Evolutionary conservation across 108 stramenopile species (phyloP), one percentile per base, ranked within the genome.

Genomic region (Cyclostephanos invisitatus): DNA sequence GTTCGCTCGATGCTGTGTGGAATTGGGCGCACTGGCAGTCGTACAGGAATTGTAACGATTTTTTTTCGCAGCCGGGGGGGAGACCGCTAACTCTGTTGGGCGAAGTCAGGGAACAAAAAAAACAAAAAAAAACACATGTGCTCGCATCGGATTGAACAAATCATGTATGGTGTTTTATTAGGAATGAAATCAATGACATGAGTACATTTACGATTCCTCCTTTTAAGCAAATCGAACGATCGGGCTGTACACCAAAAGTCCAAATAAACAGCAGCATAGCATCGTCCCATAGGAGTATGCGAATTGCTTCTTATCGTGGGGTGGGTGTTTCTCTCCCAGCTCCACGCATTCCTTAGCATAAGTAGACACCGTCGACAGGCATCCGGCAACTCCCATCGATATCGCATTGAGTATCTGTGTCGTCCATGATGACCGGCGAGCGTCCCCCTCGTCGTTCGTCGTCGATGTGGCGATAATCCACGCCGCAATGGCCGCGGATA

Each of bases 351-450:
- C 92, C 32, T 88, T 88, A 17, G 81, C 86, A 36, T 89, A 63
- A 12, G 92, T 82, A 10, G 92, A 93, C 5, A 93, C 90, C 8
- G 92, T 91, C 15, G 88, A 88, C 27, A 93, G 62, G 69, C 86
- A 87, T 14, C 90, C 92, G 37, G 87, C 86, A 61, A 90, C 80
- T 18, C 92, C 92, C 11, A 81, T 17, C 10, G 59, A 68, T 2
- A 73, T 40, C 21, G 66, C 77, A 28, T 69, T 62, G 11, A 89
- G 17, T 21, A 69, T 76, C 20, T 67, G 59, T 17, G 32, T 46
- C 53, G 24, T 47, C 86, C 82, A 87, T 2, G 32, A 87, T 2
- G 32, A 32, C 51, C 73, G 85, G 0, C 22, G 64, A 28, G 15
- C 42, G 6, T 36, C 60, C 0, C 0, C 66, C 28, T 62, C 37